Percentiles rank a stretch among this genome's conserved stretches.
These are phyloP conservation scores for Malus hybrid DNA, from an alignment of 331 rosid species.

Conservation along the genomic window DNA sequence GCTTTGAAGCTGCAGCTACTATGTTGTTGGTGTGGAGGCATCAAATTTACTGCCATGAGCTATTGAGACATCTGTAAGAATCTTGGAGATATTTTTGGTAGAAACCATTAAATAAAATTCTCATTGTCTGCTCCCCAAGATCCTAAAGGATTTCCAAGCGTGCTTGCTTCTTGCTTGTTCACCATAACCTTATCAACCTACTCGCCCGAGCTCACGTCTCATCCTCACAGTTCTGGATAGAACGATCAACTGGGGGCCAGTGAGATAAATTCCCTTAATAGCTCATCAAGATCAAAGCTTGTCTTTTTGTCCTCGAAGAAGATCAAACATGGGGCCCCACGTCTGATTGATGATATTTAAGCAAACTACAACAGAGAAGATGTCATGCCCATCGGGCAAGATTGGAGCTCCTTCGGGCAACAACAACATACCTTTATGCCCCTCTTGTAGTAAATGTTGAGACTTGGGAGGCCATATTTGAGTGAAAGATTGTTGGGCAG, in stretches of 20 bases:
- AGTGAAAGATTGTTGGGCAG: no score
- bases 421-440: no score
- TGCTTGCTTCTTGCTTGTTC: conserved; percentile 73
- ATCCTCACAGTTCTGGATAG: conserved; percentile 44
- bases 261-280: conserved; percentile 71
- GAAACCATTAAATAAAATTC: conserved; percentile 48
- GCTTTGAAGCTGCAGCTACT: no score
- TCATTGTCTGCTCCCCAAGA: conserved; percentile 71
- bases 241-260: conserved; percentile 73
- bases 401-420: no score
- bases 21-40: no score
- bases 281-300: conserved; percentile 79
- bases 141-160: conserved; percentile 49
- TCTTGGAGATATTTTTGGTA: conserved; percentile 86
- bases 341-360: no score
- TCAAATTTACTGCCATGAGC: no score
- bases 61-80: conserved; percentile 14
- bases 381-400: no score
- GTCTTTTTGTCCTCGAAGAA: conserved; percentile 42
- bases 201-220: conserved; percentile 70
- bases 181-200: conserved; percentile 99
- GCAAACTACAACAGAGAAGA: no score
- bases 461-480: no score
- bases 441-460: no score
- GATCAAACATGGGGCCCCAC: no score